phyloP scores from a whole-genome alignment of 2,329 filamentous ascomycete genomes.

The Fragosphaeria purpurea region DNA sequence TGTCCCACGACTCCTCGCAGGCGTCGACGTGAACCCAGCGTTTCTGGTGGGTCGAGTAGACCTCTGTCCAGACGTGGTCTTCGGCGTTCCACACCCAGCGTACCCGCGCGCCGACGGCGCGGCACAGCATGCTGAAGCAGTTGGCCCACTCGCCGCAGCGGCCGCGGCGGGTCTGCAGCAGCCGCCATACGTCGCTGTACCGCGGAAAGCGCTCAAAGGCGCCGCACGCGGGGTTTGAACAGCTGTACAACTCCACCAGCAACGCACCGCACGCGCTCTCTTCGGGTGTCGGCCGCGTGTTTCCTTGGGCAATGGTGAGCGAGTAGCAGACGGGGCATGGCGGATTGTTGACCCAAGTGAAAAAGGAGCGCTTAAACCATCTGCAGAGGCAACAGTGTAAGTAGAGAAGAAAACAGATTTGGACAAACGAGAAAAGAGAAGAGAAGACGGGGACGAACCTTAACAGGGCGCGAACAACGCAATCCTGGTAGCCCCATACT shows the following conservation, averaged over 20 bases:
- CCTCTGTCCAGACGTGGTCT: constrained; percentile 95
- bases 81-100: constrained; percentile 98
- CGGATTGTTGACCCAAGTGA: constrained; percentile 94
- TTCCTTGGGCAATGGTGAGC: constrained; percentile 72
- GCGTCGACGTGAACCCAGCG: constrained; percentile 96
- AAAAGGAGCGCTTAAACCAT: constrained; percentile 95
- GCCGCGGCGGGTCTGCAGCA: constrained; percentile 77
- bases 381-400: constrained; percentile 30
- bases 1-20: constrained; percentile 93
- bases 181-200: constrained; percentile 89
- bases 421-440: not conserved
- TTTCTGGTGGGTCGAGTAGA: constrained; percentile 87
- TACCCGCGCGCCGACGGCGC: constrained; percentile 80
- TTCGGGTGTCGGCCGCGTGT: constrained; percentile 76
- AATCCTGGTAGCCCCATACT: constrained; percentile 97
- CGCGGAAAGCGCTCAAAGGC: constrained; percentile 78
- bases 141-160: constrained; percentile 95
- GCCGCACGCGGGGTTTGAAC: constrained; percentile 64
- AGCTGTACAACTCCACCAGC: constrained; percentile 82
- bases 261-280: constrained; percentile 82
- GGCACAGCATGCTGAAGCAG: constrained; percentile 97
- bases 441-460: constrained; percentile 43
- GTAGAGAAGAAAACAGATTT: constrained; percentile 6
- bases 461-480: constrained; percentile 78
- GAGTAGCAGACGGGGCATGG: constrained; percentile 71